Evolutionary conservation across 441 rosid species (phyloP).

Genomic region (Adansonia grandidieri): DNA sequence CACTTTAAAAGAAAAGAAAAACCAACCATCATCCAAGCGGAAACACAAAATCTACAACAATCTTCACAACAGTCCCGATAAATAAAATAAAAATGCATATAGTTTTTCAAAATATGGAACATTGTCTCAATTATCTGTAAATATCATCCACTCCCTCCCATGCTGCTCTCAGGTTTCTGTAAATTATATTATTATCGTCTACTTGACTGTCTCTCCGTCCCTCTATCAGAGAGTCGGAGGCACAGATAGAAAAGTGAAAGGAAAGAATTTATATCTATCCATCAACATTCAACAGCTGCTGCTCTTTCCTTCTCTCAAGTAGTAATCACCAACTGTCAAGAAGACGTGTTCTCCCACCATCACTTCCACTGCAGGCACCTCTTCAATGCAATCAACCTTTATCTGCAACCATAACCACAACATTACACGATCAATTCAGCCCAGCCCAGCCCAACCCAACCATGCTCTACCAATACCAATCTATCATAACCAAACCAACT

Average conservation of each 20-base stretch:
- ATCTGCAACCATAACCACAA: constrained; percentile 45
- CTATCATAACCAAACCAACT: not conserved
- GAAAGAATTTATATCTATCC: no score
- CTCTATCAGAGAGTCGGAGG: not conserved
- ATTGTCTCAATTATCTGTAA: not conserved
- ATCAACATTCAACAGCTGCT: no score
- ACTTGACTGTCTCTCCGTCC: not conserved
- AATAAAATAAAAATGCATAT: not conserved
- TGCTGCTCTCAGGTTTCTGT: not conserved
- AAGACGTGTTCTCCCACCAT: constrained; percentile 63
- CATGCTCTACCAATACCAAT: not conserved
- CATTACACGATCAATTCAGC: not conserved
- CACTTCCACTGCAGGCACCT: constrained; percentile 55
- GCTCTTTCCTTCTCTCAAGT: not conserved
- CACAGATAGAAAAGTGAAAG: not conserved
- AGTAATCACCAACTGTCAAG: constrained; percentile 61
- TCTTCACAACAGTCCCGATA: no score
- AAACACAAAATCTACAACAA: no score
- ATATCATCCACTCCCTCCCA: not conserved
- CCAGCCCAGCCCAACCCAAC: not conserved
- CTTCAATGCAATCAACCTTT: constrained; percentile 60
- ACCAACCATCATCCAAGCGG: no score
- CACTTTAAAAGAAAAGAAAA: no score
- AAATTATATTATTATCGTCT: not conserved
- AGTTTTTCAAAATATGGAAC: not conserved